Evolutionary conservation across 129 eudicot genomes (phyloP).

Genomic region (Artemisia argyi): DNA sequence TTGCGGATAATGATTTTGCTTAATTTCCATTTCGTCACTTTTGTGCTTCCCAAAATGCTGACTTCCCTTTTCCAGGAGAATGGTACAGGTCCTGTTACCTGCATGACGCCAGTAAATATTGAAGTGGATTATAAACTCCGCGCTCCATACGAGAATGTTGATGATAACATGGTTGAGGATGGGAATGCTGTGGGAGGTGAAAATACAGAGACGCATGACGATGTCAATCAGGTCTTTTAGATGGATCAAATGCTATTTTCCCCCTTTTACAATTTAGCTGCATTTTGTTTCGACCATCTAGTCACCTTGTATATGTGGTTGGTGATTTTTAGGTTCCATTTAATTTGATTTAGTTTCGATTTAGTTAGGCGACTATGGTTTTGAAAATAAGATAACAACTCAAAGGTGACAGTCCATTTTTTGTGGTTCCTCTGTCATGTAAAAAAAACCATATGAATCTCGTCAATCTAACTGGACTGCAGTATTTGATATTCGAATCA

Average conservation of each 20-base stretch:
- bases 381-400: too few species aligned
- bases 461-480: too few species aligned
- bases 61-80: conserved; percentile 9
- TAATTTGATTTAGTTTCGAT: too few species aligned
- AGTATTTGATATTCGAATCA: too few species aligned
- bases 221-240: conserved; percentile 23
- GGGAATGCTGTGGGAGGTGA: conserved; percentile 6
- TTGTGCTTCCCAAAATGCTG: neutral
- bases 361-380: too few species aligned
- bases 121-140: conserved; percentile 18
- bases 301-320: too few species aligned
- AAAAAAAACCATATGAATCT: too few species aligned
- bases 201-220: conserved; percentile 8
- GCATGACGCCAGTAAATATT: conserved; percentile 17
- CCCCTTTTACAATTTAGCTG: neutral
- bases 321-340: too few species aligned
- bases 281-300: neutral
- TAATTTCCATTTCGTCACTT: neutral
- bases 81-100: conserved; percentile 9
- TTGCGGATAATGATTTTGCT: neutral
- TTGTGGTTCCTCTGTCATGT: too few species aligned
- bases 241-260: neutral
- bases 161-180: conserved; percentile 17
- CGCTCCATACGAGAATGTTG: conserved; percentile 3
- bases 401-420: too few species aligned